These are phyloP conservation scores for Alternaria sp. DNA, from an alignment of 2,329 filamentous ascomycete species.

Conservation along the genomic window DNA sequence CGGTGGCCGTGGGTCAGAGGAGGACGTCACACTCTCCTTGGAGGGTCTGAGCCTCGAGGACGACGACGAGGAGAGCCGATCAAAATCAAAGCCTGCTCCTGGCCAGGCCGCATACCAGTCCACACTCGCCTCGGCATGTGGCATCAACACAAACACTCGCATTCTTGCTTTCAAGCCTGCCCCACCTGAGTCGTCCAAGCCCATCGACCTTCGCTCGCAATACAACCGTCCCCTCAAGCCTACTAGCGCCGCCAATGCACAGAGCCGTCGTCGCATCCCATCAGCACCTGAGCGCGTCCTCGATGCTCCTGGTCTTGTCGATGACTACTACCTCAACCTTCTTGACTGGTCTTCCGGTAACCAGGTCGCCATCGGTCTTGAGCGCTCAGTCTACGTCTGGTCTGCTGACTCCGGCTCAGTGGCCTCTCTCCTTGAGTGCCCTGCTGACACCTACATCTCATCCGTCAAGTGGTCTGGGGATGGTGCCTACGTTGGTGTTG, in stretches of 20 bases:
- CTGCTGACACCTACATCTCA: slow-evolving; percentile 92
- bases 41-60: slow-evolving; percentile 82
- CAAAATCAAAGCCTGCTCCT: slow-evolving; percentile 81
- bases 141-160: slow-evolving; percentile 90
- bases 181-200: slow-evolving; percentile 96
- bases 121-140: slow-evolving; percentile 88
- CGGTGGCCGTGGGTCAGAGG: slow-evolving; percentile 68
- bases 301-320: slow-evolving; percentile 92
- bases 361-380: slow-evolving; percentile 96
- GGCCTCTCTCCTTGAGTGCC: slow-evolving; percentile 86
- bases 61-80: slow-evolving; percentile 67
- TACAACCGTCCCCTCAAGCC: slow-evolving; percentile 96
- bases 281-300: slow-evolving; percentile 96
- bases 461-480: slow-evolving; percentile 99
- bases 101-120: slow-evolving; percentile 92
- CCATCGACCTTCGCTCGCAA: slow-evolving; percentile 94
- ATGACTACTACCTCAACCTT: slow-evolving; percentile 99
- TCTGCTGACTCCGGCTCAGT: slow-evolving; percentile 93
- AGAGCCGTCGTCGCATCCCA: slow-evolving; percentile 89
- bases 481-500: slow-evolving; percentile 94
- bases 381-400: slow-evolving; percentile 98
- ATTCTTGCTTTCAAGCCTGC: slow-evolving; percentile 99
- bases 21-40: slow-evolving; percentile 78
- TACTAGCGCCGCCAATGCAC: slow-evolving; percentile 75
- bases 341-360: slow-evolving; percentile 98